Evolutionary conservation across 495 filamentous ascomycete genomes (phyloP).

Genomic region (Mycothermus thermophilus): DNA sequence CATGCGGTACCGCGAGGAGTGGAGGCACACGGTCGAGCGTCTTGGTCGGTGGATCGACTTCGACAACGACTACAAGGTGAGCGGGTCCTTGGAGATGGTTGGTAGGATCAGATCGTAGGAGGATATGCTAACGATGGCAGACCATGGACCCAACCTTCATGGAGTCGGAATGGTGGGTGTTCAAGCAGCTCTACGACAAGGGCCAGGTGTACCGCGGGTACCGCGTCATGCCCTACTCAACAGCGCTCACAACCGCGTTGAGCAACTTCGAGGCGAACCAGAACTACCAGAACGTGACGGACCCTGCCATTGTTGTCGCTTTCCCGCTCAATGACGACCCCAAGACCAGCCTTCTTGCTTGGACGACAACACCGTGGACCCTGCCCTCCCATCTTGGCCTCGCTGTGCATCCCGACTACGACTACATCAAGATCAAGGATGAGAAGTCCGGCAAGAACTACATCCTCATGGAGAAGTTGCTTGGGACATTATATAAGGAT

Average conservation of each 20-base stretch:
- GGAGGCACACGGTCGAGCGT: slow-evolving; percentile 78
- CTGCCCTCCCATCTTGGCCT: slow-evolving; percentile 73
- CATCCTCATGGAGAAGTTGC: slow-evolving; percentile 72
- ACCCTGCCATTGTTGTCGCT: slow-evolving; percentile 80
- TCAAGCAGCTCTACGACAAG: slow-evolving; percentile 85
- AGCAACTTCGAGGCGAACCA: slow-evolving; percentile 91
- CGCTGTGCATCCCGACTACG: slow-evolving; percentile 75
- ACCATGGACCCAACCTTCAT: slow-evolving; percentile 92
- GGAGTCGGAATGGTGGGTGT: slow-evolving; percentile 96
- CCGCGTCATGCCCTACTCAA: slow-evolving; percentile 90
- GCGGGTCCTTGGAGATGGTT: background rate
- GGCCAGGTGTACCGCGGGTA: slow-evolving; percentile 78
- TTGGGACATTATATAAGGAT: slow-evolving; percentile 85
- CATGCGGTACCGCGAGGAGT: slow-evolving; percentile 82
- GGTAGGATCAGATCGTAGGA: background rate
- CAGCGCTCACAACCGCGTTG: slow-evolving; percentile 74
- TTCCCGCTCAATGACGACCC: slow-evolving; percentile 74
- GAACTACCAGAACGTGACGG: slow-evolving; percentile 87
- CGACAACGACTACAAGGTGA: slow-evolving; percentile 91
- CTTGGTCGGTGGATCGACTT: slow-evolving; percentile 97
- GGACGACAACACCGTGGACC: slow-evolving; percentile 97
- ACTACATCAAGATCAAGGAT: slow-evolving; percentile 87
- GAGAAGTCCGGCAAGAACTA: slow-evolving; percentile 70
- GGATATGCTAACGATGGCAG: slow-evolving; percentile 25
- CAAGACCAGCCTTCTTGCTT: slow-evolving; percentile 63